Conservation (phyloP, 1,284 basidiomycete species). For the Xerocomus nothofagi region DNA sequence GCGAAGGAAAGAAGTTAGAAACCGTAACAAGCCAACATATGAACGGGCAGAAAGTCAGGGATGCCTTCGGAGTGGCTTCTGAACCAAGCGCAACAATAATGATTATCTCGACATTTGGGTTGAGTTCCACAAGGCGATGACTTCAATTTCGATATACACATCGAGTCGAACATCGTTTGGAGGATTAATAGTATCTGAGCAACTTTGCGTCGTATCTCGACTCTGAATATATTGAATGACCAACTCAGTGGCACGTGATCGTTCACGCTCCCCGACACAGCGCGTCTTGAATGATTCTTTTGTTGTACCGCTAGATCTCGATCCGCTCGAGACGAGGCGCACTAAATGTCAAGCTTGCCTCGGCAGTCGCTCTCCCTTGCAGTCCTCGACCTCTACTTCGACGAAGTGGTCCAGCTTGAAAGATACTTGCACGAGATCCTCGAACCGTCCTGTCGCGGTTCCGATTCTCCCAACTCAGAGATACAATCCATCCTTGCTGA, state of each 20-base stretch:
- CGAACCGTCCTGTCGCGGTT: slow-evolving; percentile 4
- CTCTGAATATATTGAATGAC: too few relatives aligned
- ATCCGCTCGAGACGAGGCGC: background rate
- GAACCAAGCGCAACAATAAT: background rate
- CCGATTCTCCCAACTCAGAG: background rate
- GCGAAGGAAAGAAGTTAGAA: background rate
- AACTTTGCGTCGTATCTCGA: too few relatives aligned
- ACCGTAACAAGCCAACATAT: too few relatives aligned
- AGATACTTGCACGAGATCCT: slow-evolving; percentile 44
- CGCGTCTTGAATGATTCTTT: background rate
- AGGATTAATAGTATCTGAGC: too few relatives aligned
- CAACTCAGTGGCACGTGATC: background rate
- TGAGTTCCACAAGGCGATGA: background rate
- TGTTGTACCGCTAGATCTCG: background rate
- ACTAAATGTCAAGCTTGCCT: slow-evolving; percentile 8
- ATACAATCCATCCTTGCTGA: slow-evolving; percentile 22
- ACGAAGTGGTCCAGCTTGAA: slow-evolving; percentile 40
- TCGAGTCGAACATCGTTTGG: background rate
- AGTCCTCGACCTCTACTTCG: slow-evolving; percentile 40
- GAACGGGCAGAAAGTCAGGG: background rate
- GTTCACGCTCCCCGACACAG: background rate
- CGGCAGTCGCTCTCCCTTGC: slow-evolving; percentile 18
- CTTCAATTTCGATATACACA: background rate
- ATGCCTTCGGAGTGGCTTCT: background rate
- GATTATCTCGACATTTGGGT: background rate